Base-by-base conservation (phyloP, 2,329 filamentous ascomycete genomes). In the Aspergillus ochraceoroseus region DNA sequence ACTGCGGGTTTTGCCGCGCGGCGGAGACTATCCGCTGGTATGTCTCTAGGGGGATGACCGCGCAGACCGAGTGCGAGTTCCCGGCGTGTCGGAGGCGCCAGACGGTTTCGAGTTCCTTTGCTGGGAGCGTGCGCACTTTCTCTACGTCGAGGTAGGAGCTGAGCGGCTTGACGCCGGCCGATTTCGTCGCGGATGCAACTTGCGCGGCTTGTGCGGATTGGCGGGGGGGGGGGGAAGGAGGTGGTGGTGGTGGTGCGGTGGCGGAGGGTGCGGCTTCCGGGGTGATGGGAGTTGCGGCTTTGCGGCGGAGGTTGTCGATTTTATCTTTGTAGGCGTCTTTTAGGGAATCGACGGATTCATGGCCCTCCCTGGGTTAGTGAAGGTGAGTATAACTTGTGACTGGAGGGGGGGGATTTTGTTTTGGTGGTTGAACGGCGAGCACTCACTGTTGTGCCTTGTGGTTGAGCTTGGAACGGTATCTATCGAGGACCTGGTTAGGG, bases 1-100 rank as follows among this genome's bases (percentile, higher is more conserved):
- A 98, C 54, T 88, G 83, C 9, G 92, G 92, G 62, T 90, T 79
- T 36, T 72, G 71, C 49, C 79, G 80, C 9, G 89, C 92, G 2
- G 80, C 79, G 0, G 69, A 62, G 48, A 83, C 79, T 60, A 98
- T 87, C 36, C 77, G 73, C 22, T 70, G 62, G 70, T 89, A 96
- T n/a, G 82, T 85, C 2, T 75, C 63, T 2, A 82, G 64, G 0
- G 87, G 83, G 41, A 98, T 81, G 32, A 80, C 75, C 18, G 92
- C 94, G 68, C 87, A 94, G n/a, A 98, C 77, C 8, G 83, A 85
- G 48, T 80, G 75, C 0, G 81, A 71, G 50, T 84, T 80, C 11
- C 74, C 66, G 27, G 87, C 83, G 70, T 95, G 87, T 36, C 87
- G 84, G 17, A 95, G 77, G 15, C 90, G 85, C 92, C 92, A 98